Evolutionary conservation across 2,329 filamentous ascomycete genomes (phyloP).

Genomic region (Aspergillus pseudonomiae): DNA sequence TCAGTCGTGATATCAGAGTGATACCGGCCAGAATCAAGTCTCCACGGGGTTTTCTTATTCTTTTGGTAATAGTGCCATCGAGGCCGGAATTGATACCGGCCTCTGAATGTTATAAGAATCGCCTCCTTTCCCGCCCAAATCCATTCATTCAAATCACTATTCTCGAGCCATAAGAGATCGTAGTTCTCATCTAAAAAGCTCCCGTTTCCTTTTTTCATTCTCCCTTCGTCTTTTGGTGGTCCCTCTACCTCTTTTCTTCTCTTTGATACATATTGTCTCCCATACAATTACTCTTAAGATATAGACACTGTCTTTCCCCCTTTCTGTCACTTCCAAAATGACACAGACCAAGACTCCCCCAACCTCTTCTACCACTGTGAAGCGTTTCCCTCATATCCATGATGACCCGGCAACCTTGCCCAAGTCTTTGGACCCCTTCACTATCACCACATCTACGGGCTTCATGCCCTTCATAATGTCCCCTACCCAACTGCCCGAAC

Average conservation of each 20-base stretch:
- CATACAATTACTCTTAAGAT: conserved; percentile 8
- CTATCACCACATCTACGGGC: conserved; percentile 50
- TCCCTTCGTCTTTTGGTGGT: conserved; percentile 5
- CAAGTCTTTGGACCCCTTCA: conserved; percentile 49
- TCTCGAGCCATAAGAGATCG: conserved; percentile 17
- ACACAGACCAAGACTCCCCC: conserved; percentile 35
- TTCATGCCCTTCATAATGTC: conserved; percentile 48
- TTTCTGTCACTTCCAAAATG: conserved; percentile 32
- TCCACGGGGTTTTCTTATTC: conserved; percentile 32
- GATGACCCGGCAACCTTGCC: conserved; percentile 46
- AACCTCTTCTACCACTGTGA: conserved; percentile 38
- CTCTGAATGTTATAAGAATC: conserved; percentile 48
- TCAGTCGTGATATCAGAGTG: conserved; percentile 5
- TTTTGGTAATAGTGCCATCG: conserved; percentile 42
- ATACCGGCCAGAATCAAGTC: conserved; percentile 20
- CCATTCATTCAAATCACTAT: conserved; percentile 20
- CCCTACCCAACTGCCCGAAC: conserved; percentile 62
- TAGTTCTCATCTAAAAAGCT: conserved; percentile 5
- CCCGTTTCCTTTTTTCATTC: conserved; percentile 17
- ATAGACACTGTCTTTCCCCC: conserved; percentile 7
- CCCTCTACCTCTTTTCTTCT: neutral
- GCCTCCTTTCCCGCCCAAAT: conserved; percentile 34
- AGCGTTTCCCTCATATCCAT: conserved; percentile 48
- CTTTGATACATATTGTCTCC: conserved; percentile 3
- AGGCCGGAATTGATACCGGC: conserved; percentile 53